Percentiles rank a stretch among this genome's conserved stretches.
phyloP scores from a whole-genome alignment of 2,329 filamentous ascomycete species.

The Pseudopithomyces maydicus region DNA sequence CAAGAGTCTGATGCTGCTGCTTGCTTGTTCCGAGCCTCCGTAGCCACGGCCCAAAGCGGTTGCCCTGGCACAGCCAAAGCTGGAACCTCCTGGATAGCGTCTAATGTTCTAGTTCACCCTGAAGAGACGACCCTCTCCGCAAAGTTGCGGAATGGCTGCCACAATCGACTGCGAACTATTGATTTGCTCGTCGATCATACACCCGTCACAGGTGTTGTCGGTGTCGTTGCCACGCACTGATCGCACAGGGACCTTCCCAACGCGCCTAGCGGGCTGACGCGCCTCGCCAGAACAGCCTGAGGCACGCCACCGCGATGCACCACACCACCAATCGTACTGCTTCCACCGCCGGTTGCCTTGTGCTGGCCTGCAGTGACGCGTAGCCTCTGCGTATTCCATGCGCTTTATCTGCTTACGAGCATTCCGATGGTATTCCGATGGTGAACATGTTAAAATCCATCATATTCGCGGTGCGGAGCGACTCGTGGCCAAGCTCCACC shows the following conservation, averaged over 20 bases:
- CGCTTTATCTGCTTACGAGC: background rate
- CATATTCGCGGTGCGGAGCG: background rate
- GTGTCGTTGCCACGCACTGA: background rate
- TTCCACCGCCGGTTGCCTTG: background rate
- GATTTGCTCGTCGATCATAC: background rate
- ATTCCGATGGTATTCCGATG: background rate
- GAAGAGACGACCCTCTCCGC: too few relatives aligned
- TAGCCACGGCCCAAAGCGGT: too few relatives aligned
- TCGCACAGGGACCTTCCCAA: slow-evolving; percentile 2
- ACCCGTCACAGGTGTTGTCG: background rate
- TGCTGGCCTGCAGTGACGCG: slow-evolving; percentile 4
- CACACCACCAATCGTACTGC: slow-evolving; percentile 1
- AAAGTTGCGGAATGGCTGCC: too few relatives aligned
- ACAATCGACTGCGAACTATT: too few relatives aligned
- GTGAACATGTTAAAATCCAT: background rate
- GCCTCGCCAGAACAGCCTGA: background rate
- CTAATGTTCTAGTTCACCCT: too few relatives aligned
- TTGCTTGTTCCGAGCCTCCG: too few relatives aligned
- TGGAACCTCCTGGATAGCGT: too few relatives aligned
- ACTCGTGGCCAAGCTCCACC: slow-evolving; percentile 7
- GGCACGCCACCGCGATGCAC: background rate
- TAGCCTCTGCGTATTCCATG: background rate
- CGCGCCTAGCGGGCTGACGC: background rate
- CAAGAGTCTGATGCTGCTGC: too few relatives aligned
- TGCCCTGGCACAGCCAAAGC: too few relatives aligned